phyloP scores from a whole-genome alignment of 1,284 basidiomycete genomes.

The Schizophyllum amplum region DNA sequence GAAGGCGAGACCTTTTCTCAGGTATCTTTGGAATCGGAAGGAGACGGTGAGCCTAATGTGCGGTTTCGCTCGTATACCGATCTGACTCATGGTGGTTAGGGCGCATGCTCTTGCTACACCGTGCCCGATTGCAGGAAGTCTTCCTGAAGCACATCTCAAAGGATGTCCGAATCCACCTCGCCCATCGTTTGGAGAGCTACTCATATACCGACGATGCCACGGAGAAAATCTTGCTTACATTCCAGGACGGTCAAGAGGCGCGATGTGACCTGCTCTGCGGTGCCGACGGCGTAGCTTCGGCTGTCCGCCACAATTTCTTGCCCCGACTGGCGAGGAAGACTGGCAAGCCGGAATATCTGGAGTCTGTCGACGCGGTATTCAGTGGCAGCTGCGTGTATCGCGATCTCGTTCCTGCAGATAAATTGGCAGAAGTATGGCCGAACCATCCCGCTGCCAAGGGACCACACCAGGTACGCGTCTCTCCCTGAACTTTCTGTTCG shows the following conservation, averaged over 20 bases:
- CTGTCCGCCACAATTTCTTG: constrained; percentile 14
- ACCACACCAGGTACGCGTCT: background rate
- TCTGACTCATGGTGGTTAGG: background rate
- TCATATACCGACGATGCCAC: constrained; percentile 2
- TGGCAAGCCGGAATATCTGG: background rate
- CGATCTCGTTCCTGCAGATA: constrained; percentile 3
- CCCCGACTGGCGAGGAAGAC: background rate
- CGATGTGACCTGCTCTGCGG: constrained; percentile 27
- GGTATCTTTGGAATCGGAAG: no score
- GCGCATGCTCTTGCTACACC: constrained; percentile 23
- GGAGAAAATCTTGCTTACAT: constrained; percentile 14
- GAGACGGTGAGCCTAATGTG: no score
- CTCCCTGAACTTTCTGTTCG: no score
- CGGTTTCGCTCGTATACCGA: no score
- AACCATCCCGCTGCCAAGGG: constrained; percentile 1
- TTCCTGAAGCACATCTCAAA: constrained; percentile 20
- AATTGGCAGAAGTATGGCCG: constrained; percentile 3
- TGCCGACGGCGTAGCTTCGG: constrained; percentile 24
- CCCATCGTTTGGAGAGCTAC: constrained; percentile 22
- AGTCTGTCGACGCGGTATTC: constrained; percentile 1
- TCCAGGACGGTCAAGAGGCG: constrained; percentile 23
- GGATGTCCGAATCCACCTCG: constrained; percentile 23
- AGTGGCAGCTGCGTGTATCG: background rate
- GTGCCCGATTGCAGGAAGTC: constrained; percentile 24
- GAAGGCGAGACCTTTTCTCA: background rate